Base-by-base conservation (phyloP, 257 asterid genomes). In the Cruciata laevipes region DNA sequence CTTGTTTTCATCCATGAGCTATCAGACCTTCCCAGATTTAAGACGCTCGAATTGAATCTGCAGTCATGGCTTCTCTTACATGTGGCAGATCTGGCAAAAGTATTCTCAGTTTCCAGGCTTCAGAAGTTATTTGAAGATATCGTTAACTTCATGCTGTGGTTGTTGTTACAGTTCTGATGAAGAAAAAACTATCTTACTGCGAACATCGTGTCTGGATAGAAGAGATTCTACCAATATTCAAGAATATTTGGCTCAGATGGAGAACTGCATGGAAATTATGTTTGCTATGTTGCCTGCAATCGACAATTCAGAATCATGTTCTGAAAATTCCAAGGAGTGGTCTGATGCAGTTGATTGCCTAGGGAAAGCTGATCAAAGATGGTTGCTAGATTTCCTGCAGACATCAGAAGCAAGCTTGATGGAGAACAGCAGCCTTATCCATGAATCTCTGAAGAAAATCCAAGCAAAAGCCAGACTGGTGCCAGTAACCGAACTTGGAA, bases 1-100 rank as follows among this genome's bases (percentile, higher is more conserved):
- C 88, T 90, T 72, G 76, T 80, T 82, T 88, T 86, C 86, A 91
- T 94, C 59, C 95, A 90, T 73, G 97, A 87, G 78, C 84, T 86
- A 27, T 86, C 71, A 64, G 96, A 88, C 61, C 77, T 84, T 67
- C 76, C 96, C 58, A 84, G 97, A 82, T 84, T 88, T 74, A 83
- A 73, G 85, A 75, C 93, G 47, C 96, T 94, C 21, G 97, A 90
- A 80, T 77, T 83, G 68, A 84, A 80, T 79, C 85, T 94, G 74
- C 97, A 90, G 76, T 83, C 85, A 58, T 83, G 79, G 40, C 62
- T 88, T 81, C 87, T 87, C 75, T 74, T 80, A 77, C 95, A 88
- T 73, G 76, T 88, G 80, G 87, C 80, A 33, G 87, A 83, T 73
- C 82, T 90, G 35, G 69, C 83, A 71, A 90, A 78, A 83, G 82